Percentiles rank a stretch among this genome's conserved stretches.
Evolutionary conservation across 805 yeast genomes (phyloP).

Genomic region (Huiozyma naganishii): DNA sequence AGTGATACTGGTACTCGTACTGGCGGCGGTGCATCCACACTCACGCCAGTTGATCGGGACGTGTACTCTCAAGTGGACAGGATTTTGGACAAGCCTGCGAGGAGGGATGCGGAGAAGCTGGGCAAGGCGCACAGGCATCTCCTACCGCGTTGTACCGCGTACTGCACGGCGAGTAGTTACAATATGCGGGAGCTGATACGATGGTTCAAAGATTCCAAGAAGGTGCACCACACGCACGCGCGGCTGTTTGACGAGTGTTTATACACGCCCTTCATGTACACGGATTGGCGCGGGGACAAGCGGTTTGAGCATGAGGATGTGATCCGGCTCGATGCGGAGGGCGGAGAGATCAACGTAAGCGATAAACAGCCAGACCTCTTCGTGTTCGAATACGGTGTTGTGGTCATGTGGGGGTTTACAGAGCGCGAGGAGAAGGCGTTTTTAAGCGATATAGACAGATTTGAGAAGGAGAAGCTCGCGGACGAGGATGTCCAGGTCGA

Average conservation of each 20-base stretch:
- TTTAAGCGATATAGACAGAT: slow-evolving; percentile 73
- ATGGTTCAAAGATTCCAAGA: slow-evolving; percentile 73
- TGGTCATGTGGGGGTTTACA: slow-evolving; percentile 92
- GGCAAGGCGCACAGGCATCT: slow-evolving; percentile 68
- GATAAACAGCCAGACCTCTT: slow-evolving; percentile 69
- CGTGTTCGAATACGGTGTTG: slow-evolving; percentile 93
- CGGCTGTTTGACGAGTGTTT: slow-evolving; percentile 89
- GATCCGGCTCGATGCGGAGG: slow-evolving; percentile 80
- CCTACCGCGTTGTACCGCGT: slow-evolving; percentile 90
- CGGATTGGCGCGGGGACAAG: slow-evolving; percentile 60
- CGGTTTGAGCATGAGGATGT: slow-evolving; percentile 34
- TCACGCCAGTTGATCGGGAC: not conserved
- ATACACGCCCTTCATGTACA: slow-evolving; percentile 78
- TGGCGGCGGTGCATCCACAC: not conserved
- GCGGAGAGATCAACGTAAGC: slow-evolving; percentile 87
- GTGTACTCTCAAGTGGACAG: slow-evolving; percentile 34
- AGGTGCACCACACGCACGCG: slow-evolving; percentile 69
- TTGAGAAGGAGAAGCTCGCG: slow-evolving; percentile 85
- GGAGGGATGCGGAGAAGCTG: slow-evolving; percentile 86
- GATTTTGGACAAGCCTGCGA: slow-evolving; percentile 81
- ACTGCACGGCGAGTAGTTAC: slow-evolving; percentile 90
- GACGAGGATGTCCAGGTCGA: slow-evolving; percentile 79
- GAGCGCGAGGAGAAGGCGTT: slow-evolving; percentile 74
- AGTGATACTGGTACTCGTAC: not conserved
- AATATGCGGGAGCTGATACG: slow-evolving; percentile 76